Percentiles rank a stretch among this genome's conserved stretches.
phyloP scores from a whole-genome alignment of 192 early-diverging fungal species.

The Podila verticillata region DNA sequence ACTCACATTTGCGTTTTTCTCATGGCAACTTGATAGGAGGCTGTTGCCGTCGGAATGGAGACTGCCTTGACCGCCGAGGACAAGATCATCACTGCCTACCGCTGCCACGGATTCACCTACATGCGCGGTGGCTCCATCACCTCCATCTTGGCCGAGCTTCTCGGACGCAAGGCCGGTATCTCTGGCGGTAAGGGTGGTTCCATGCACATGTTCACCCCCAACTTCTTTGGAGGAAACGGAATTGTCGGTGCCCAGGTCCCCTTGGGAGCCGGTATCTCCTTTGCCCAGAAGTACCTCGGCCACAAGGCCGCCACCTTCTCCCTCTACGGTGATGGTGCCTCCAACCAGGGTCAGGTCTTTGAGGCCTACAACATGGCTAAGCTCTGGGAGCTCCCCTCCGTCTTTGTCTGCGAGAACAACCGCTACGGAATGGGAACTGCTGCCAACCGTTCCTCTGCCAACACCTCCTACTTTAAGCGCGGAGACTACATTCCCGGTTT shows the following conservation, averaged over 20 bases:
- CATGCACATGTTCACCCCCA: slow-evolving; percentile 98
- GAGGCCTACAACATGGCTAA: slow-evolving; percentile 99
- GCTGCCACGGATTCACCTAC: slow-evolving; percentile 97
- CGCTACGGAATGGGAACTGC: slow-evolving; percentile 98
- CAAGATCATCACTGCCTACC: slow-evolving; percentile 96
- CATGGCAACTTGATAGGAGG: slow-evolving; percentile 66
- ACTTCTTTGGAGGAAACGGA: slow-evolving; percentile 99
- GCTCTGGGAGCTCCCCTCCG: slow-evolving; percentile 92
- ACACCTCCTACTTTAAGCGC: slow-evolving; percentile 93
- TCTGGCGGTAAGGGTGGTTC: slow-evolving; percentile 98
- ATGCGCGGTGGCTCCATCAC: slow-evolving; percentile 78
- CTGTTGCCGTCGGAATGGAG: slow-evolving; percentile 94
- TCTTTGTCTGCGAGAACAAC: slow-evolving; percentile 99
- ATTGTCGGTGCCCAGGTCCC: slow-evolving; percentile 98
- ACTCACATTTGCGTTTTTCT: not conserved
- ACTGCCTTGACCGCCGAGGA: slow-evolving; percentile 89
- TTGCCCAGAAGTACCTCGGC: slow-evolving; percentile 92
- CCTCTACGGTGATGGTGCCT: slow-evolving; percentile 97
- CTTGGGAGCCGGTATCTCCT: slow-evolving; percentile 84
- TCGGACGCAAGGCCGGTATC: slow-evolving; percentile 86
- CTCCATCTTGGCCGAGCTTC: slow-evolving; percentile 80
- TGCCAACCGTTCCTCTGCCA: slow-evolving; percentile 88
- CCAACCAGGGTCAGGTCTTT: slow-evolving; percentile 99
- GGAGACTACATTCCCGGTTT: slow-evolving; percentile 98
- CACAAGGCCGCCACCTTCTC: slow-evolving; percentile 85